A percentile compares a stretch with the other conserved stretches of the same genome.
Conservation (phyloP, 2,329 filamentous ascomycete species). For the Epichloe glyceriae region DNA sequence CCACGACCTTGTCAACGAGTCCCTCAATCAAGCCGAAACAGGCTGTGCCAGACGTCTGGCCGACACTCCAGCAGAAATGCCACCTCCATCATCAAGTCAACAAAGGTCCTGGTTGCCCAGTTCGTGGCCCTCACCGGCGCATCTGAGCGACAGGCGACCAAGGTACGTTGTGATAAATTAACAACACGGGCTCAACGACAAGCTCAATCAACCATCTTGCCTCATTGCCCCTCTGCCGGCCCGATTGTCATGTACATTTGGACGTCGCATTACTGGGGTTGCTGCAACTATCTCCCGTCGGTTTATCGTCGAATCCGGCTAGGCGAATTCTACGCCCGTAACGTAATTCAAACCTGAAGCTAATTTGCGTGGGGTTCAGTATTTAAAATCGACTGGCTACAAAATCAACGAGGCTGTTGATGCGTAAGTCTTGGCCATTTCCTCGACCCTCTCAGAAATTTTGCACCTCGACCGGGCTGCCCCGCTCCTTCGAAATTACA, state of each 20-base stretch:
- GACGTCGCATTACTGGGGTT: background rate
- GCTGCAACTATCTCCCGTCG: background rate
- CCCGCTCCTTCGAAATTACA: background rate
- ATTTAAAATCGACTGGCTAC: slow-evolving; percentile 34
- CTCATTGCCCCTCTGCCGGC: background rate
- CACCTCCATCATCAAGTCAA: slow-evolving; percentile 22
- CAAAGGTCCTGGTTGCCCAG: slow-evolving; percentile 27
- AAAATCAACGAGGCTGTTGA: slow-evolving; percentile 42
- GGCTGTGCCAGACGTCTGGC: background rate
- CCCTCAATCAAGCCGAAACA: background rate
- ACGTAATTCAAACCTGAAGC: slow-evolving; percentile 4
- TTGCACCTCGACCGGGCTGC: background rate
- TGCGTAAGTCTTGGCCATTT: slow-evolving; percentile 33
- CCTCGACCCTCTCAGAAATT: background rate
- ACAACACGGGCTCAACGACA: background rate
- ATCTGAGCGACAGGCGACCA: slow-evolving; percentile 28
- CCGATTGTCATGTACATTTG: background rate
- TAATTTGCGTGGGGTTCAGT: slow-evolving; percentile 23
- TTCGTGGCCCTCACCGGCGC: slow-evolving; percentile 32
- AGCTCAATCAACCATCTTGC: background rate
- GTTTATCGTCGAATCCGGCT: background rate
- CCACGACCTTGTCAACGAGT: background rate
- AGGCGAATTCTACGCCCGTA: background rate
- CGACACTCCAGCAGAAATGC: slow-evolving; percentile 19
- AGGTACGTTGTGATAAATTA: slow-evolving; percentile 23